Evolutionary conservation across 225 moss, liverwort and hornwort genomes (phyloP), one percentile per base, ranked within the genome.

Genomic region (Climacium dendroides): DNA sequence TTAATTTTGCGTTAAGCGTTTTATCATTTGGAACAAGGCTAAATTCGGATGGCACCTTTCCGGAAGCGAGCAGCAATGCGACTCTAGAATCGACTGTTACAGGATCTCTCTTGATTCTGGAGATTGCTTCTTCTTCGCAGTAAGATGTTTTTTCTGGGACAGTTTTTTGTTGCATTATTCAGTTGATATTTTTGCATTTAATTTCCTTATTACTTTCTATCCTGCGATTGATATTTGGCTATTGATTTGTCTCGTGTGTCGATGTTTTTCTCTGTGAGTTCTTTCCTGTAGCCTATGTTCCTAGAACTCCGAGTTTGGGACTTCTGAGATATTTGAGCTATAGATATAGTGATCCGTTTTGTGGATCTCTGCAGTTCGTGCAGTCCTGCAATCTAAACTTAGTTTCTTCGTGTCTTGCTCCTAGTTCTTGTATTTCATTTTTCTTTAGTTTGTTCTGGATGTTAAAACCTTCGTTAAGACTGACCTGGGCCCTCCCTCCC

Each of bases 1-100:
- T 99, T 13, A 92, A 95, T 91, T 99, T 99, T 91, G 93, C 96
- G 37, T 91, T 99, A 70, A 99, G 97, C 79, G 88, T 99, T 83
- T 89, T 99, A 79, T 95, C 97, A 83, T 94, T 96, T 55, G 98
- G 98, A 80, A 93, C 95, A 82, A 94, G 92, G 87, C 88, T 99
- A 60, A 95, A 94, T 67, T 76, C 89, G 28, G 90, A 96, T 77
- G 95, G 93, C 81, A 76, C 88, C 84, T 91, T 93, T 76, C 90
- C 94, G 59, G 94, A 94, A 90, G 91, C 93, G 74, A 94, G 93
- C 90, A 94, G 91, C 81, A 96, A 95, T 88, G 81, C 92, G 37
- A 99, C 92, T 84, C 90, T 99, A 54, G 98, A 99, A 89, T 95
- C 93, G n/a, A 95, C 96, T 87, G 93, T 97, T 59, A 96, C 98